phyloP scores from a whole-genome alignment of 306 rosid genomes.

The Casuarina equisetifolia region DNA sequence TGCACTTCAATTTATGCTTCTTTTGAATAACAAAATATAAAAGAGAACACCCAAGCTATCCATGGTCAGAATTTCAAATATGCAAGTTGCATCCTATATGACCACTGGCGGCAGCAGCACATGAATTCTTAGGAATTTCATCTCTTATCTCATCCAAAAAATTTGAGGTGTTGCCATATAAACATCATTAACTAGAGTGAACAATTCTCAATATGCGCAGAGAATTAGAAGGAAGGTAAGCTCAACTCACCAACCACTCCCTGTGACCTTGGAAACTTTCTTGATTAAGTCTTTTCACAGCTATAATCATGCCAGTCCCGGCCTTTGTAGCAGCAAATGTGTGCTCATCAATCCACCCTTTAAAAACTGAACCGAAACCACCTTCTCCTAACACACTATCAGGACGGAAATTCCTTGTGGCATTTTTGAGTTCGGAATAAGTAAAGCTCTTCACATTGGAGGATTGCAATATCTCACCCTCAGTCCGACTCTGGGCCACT shows the following conservation, averaged over 20 bases:
- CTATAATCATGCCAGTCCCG: conserved; percentile 59
- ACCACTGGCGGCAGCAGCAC: not conserved
- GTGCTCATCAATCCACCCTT: conserved; percentile 71
- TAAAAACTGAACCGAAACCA: conserved; percentile 66
- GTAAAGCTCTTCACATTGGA: conserved; percentile 39
- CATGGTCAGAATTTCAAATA: not conserved
- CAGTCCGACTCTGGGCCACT: conserved; percentile 34
- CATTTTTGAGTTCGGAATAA: conserved; percentile 37
- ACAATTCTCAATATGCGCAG: conserved; percentile 4
- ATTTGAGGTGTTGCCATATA: not conserved
- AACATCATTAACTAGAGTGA: not conserved
- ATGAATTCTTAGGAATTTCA: not conserved
- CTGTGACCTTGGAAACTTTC: conserved; percentile 55
- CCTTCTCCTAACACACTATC: conserved; percentile 69
- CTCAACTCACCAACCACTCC: conserved; percentile 72
- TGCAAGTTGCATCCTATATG: not conserved
- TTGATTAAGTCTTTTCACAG: conserved; percentile 67
- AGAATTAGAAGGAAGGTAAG: not conserved
- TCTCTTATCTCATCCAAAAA: not conserved
- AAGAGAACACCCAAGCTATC: not conserved
- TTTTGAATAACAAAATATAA: not conserved
- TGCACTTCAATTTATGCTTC: not conserved
- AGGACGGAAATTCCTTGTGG: conserved; percentile 71
- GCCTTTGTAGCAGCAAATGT: conserved; percentile 53
- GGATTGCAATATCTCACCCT: conserved; percentile 48